Evolutionary conservation across 2,329 filamentous ascomycete genomes (phyloP), one percentile per base, ranked within the genome.

Genomic region (Hypoxylon sp.): DNA sequence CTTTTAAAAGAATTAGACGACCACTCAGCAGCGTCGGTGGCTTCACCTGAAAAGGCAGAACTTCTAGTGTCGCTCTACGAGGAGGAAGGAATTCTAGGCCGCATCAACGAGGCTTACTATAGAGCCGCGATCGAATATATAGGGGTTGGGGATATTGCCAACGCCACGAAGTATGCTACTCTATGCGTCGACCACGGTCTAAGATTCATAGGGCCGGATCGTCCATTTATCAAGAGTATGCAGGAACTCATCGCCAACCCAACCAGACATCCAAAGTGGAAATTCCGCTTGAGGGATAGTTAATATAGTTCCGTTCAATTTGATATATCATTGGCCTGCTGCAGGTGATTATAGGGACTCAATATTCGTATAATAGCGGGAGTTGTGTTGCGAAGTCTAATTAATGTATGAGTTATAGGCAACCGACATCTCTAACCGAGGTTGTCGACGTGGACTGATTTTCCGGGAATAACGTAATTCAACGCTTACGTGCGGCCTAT

Each of bases 111-210:
- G 69, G 80, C 73, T 14, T 78, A 79, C 70, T 80, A 78, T 55
- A 72, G 76, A 16, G 78, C 79, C 16, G 78, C 79, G 1, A 63
- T 80, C n/a, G 79, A 80, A 49, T 79, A 76, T 65, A 79, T 79
- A 63, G 78, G 76, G 11, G 68, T 78, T 0, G 78, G 78, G 0
- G 72, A 79, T 40, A 69, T 66, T 2, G 65, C 50, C 18, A 72
- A 63, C 26, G 80, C 78, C 16, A 67, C 72, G 2, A 72, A 71
- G 64, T 77, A 79, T 60, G 80, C 79, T 12, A 49, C 11, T 4
- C 54, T 72, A 14, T 68, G 72, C 32, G 68, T 76, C 14, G 55
- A 76, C 8, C 68, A 75, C 36, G 70, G 71, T 4, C 67, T 71
- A 1, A 52, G 76, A 30, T 70, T 77, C n/a, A 73, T 73, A 67